Evolutionary conservation across 2,329 filamentous ascomycete species (phyloP).

Genomic region (Ophiostoma australiae): DNA sequence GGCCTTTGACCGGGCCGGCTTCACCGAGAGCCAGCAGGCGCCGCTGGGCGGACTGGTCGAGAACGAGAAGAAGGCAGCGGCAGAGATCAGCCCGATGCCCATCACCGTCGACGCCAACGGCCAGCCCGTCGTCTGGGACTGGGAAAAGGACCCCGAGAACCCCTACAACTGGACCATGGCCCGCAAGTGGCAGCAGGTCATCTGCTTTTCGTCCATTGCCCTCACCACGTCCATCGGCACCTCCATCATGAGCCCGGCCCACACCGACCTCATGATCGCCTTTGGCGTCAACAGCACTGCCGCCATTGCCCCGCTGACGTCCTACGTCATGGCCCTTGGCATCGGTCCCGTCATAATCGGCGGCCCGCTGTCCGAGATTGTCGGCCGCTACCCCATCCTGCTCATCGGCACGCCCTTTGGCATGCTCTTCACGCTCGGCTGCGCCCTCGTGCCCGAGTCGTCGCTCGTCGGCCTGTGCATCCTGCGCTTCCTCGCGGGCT

Average conservation of each 20-base stretch:
- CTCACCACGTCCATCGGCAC: constrained; percentile 49
- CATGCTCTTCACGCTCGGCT: constrained; percentile 53
- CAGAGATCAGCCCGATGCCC: neutral
- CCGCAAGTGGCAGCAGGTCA: constrained; percentile 40
- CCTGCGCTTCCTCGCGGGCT: constrained; percentile 53
- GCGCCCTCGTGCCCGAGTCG: constrained; percentile 44
- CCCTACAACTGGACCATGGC: constrained; percentile 47
- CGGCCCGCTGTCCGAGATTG: constrained; percentile 54
- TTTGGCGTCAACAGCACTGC: constrained; percentile 53
- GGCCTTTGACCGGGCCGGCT: neutral
- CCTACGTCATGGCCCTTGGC: constrained; percentile 57
- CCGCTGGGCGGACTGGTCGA: neutral
- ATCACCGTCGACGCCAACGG: constrained; percentile 17
- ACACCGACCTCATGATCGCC: constrained; percentile 43
- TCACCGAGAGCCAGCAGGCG: neutral
- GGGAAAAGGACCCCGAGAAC: constrained; percentile 42
- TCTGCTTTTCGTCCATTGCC: constrained; percentile 38
- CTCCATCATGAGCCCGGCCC: constrained; percentile 50
- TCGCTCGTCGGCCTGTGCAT: constrained; percentile 47
- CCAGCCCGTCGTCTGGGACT: constrained; percentile 29
- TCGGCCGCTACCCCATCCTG: constrained; percentile 53
- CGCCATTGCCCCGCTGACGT: constrained; percentile 54
- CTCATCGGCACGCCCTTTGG: constrained; percentile 43
- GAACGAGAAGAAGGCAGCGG: neutral
- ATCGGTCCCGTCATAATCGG: constrained; percentile 56